These are phyloP conservation scores for Clarireedia hainanense DNA, from an alignment of 2,329 filamentous ascomycete genomes.

Conservation along the genomic window DNA sequence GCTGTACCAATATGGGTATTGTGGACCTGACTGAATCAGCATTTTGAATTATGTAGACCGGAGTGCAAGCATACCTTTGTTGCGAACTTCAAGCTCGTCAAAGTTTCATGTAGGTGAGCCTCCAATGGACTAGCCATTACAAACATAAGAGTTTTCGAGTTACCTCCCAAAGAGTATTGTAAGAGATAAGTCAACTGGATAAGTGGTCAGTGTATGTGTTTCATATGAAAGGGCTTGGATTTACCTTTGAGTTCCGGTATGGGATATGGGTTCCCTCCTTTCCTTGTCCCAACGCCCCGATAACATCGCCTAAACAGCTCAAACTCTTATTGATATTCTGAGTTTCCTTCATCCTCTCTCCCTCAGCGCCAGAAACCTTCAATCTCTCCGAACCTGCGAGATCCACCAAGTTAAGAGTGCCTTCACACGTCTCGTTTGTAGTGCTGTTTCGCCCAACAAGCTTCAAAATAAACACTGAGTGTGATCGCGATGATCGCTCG, in stretches of 20 bases:
- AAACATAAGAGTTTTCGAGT: conserved; percentile 98
- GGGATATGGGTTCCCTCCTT: conserved; percentile 74
- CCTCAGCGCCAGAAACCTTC: conserved; percentile 78
- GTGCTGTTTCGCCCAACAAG: conserved; percentile 56
- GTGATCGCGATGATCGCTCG: conserved; percentile 85
- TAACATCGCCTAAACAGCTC: conserved; percentile 88
- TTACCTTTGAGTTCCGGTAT: conserved; percentile 87
- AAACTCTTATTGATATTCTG: conserved; percentile 96
- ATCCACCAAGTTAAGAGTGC: conserved; percentile 92
- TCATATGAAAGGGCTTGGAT: conserved; percentile 16
- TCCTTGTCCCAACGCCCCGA: conserved; percentile 80
- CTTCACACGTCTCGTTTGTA: conserved; percentile 79
- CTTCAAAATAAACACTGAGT: conserved; percentile 94
- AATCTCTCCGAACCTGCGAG: conserved; percentile 87
- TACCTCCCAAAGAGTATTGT: conserved; percentile 89
- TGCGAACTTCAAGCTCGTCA: conserved; percentile 92
- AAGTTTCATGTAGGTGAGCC: conserved; percentile 82
- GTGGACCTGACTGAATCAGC: conserved; percentile 48
- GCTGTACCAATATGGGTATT: conserved; percentile 91
- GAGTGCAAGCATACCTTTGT: conserved; percentile 60
- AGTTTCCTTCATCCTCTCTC: conserved; percentile 84
- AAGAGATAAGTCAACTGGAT: conserved; percentile 77
- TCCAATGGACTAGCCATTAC: conserved; percentile 94
- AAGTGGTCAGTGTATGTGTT: conserved; percentile 14
- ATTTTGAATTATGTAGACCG: conserved; percentile 10